phyloP scores from a whole-genome alignment of 1,139 yeast species.

The Protomyces gravidus region DNA sequence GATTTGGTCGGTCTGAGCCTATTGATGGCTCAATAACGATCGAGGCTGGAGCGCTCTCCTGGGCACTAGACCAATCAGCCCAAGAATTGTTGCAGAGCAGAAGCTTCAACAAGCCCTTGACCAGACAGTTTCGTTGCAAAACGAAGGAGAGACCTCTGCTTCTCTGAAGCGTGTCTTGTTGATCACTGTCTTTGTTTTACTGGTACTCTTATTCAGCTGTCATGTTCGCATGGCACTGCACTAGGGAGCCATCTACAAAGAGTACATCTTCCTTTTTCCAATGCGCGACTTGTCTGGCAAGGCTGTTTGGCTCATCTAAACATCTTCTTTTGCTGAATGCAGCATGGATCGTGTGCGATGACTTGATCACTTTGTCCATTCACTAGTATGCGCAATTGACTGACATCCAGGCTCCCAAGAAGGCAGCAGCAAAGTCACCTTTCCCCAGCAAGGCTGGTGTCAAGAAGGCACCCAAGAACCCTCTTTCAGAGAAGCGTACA shows the following conservation, averaged over 20 bases:
- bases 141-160: neutral
- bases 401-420: conserved; percentile 6
- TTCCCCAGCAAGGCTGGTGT: conserved; percentile 50
- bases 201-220: neutral
- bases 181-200: conserved; percentile 1
- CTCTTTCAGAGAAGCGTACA: conserved; percentile 81
- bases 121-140: conserved; percentile 2
- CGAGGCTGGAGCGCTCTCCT: no score
- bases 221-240: no score
- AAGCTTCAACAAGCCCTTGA: neutral
- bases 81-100: no score
- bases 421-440: conserved; percentile 50
- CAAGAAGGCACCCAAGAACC: conserved; percentile 50
- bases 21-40: no score
- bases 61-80: no score
- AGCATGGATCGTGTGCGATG: conserved; percentile 2
- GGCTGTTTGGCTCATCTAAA: neutral
- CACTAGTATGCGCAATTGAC: neutral
- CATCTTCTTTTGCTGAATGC: neutral
- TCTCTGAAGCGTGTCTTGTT: neutral
- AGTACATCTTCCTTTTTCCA: neutral
- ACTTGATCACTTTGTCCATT: neutral
- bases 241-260: no score
- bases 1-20: no score
- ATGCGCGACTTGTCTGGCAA: neutral